Conservation (phyloP, 2,329 filamentous ascomycete species). For the Arthroderma sp. region DNA sequence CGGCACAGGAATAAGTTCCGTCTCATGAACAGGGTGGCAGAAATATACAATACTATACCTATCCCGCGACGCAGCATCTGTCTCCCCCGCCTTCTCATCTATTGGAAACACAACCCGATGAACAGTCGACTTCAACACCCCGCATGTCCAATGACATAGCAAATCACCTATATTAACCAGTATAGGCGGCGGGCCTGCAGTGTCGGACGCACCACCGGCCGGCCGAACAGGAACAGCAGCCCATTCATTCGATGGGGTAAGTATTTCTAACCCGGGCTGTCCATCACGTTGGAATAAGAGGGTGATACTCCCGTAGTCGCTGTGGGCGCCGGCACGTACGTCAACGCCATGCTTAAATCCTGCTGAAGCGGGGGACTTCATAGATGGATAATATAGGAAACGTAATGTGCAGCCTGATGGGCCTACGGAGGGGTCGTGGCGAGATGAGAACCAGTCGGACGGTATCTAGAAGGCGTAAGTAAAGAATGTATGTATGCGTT, state of each 20-base stretch:
- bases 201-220: neutral
- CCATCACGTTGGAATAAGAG: slow-evolving; percentile 73
- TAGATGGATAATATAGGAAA: slow-evolving; percentile 60
- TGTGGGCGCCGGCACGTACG: slow-evolving; percentile 81
- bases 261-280: slow-evolving; percentile 77
- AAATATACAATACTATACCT: slow-evolving; percentile 52
- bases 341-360: slow-evolving; percentile 44
- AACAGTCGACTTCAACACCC: slow-evolving; percentile 73
- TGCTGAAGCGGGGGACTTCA: slow-evolving; percentile 32
- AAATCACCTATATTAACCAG: slow-evolving; percentile 60
- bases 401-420: slow-evolving; percentile 51
- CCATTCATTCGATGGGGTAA: slow-evolving; percentile 48
- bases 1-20: slow-evolving; percentile 43
- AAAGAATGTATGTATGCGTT: neutral
- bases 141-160: slow-evolving; percentile 79
- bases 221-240: slow-evolving; percentile 57
- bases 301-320: slow-evolving; percentile 63
- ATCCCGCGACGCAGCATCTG: slow-evolving; percentile 21
- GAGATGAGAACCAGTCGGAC: slow-evolving; percentile 46
- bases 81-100: slow-evolving; percentile 11
- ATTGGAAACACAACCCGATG: slow-evolving; percentile 71
- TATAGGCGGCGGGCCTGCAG: slow-evolving; percentile 54
- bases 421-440: slow-evolving; percentile 44
- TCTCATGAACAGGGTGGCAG: slow-evolving; percentile 48
- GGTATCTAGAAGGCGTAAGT: slow-evolving; percentile 27